phyloP scores from a whole-genome alignment of 2,329 filamentous ascomycete genomes.

The Thelonectria blattea region DNA sequence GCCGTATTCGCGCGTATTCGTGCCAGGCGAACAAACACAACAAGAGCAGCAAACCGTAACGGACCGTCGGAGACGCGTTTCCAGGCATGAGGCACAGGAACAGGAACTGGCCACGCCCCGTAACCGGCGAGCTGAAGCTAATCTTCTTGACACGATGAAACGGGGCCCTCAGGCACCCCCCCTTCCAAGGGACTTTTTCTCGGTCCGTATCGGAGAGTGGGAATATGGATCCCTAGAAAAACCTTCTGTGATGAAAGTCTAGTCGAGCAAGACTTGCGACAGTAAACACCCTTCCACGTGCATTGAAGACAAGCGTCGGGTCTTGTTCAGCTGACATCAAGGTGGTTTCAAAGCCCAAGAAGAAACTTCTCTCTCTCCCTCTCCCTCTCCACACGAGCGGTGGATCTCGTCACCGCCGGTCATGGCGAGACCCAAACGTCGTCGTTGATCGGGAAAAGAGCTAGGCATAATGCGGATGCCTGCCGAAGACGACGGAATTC shows the following conservation, averaged over 20 bases:
- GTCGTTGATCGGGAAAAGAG: slow-evolving; percentile 2
- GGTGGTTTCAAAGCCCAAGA: background rate
- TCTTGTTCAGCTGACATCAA: background rate
- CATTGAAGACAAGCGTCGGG: background rate
- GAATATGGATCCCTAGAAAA: background rate
- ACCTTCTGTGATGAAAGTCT: background rate
- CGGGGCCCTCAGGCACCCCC: background rate
- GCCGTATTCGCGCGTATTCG: background rate
- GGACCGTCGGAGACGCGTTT: background rate
- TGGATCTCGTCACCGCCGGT: slow-evolving; percentile 10
- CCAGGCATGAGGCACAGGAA: background rate
- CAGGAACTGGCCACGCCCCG: slow-evolving; percentile 6
- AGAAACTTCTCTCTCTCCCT: background rate
- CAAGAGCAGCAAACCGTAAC: background rate
- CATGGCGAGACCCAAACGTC: slow-evolving; percentile 10
- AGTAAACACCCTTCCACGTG: slow-evolving; percentile 6
- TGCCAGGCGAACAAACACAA: background rate
- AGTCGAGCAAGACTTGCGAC: background rate
- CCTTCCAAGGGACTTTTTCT: slow-evolving; percentile 1
- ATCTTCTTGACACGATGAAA: slow-evolving; percentile 19
- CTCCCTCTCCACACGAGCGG: slow-evolving; percentile 1
- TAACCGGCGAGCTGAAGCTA: slow-evolving; percentile 4
- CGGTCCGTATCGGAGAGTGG: slow-evolving; percentile 4
- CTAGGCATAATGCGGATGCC: background rate
- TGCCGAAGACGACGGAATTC: background rate